Evolutionary conservation across 768 basidiomycete species (phyloP).

Genomic region (Podaxis rugospora): DNA sequence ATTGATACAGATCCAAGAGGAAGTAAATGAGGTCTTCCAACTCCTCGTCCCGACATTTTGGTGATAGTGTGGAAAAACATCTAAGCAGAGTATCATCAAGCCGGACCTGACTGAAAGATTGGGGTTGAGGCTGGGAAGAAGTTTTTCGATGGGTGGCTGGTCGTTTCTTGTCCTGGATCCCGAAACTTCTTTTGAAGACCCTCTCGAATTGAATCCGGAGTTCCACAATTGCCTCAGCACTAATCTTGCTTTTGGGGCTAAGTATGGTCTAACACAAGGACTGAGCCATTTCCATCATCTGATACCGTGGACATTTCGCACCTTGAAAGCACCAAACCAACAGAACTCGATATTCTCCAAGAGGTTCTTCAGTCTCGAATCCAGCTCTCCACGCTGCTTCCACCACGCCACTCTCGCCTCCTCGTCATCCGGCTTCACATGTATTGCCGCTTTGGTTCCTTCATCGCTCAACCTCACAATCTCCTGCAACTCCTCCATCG

Average conservation of each 20-base stretch:
- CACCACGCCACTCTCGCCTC: constrained; percentile 80
- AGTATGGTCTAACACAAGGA: constrained; percentile 51
- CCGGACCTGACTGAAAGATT: constrained; percentile 37
- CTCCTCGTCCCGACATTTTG: constrained; percentile 87
- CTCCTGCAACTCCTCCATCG: constrained; percentile 66
- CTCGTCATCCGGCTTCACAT: constrained; percentile 63
- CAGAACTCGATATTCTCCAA: constrained; percentile 88
- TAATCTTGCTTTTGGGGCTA: constrained; percentile 38
- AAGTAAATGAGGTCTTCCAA: constrained; percentile 94
- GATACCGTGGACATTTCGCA: constrained; percentile 24
- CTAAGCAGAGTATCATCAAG: constrained; percentile 77
- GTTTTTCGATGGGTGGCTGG: constrained; percentile 30
- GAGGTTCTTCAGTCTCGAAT: constrained; percentile 67
- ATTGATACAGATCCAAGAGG: constrained; percentile 89
- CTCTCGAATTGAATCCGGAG: constrained; percentile 70
- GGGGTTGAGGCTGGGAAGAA: constrained; percentile 26
- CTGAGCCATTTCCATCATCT: not conserved
- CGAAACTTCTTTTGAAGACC: constrained; percentile 65
- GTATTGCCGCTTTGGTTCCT: constrained; percentile 65
- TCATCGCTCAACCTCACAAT: constrained; percentile 81
- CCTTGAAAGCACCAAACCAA: constrained; percentile 98
- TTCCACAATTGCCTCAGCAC: constrained; percentile 42
- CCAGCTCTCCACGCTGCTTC: constrained; percentile 73
- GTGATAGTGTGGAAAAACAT: constrained; percentile 80
- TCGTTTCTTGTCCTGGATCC: constrained; percentile 58